Evolutionary conservation across 1,139 yeast genomes (phyloP), one percentile per base, ranked within the genome.

Genomic region (Candida sojae): DNA sequence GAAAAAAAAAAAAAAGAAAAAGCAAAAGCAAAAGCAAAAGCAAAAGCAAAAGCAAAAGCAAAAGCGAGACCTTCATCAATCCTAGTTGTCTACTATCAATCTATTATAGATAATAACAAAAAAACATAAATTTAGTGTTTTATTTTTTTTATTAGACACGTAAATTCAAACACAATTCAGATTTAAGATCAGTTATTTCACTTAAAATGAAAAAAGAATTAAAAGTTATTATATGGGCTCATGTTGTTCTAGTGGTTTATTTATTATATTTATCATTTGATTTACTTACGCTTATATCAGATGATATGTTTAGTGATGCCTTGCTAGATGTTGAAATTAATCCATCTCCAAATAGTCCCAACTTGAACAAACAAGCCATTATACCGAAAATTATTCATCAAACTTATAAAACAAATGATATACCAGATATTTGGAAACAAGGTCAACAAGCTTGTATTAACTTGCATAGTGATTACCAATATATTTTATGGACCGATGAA

Each of bases 301-400:
- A 90, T 62, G 90, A 86, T 62, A 75, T 91, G 1, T 77, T 74
- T 57, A 70, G 77, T 31, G 89, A 85, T 60, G 87, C 87, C 3
- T 70, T 88, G 43, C 65, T 79, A 21, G 80, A 79, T 49, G 69
- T 74, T 32, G 95, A 88, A 55, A 66, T 87, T 49, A 73, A 77
- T 55, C 81, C 83, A 4, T 23, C 28, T 8, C 61, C 66, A 34
- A 74, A 68, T 47, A 72, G 71, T 11, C 30, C 43, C 2, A 59
- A 59, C 17, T 61, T 73, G 31, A 70, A 69, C 32, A 70, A 70
- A 54, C 82, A 82, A 10, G 73, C 75, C 50, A 61, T 84, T 43
- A 88, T 91, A 44, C 98, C 98, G 36, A 88, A 87, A 61, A 90
- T 91, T 63, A 90, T 91, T 49, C 98, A 91, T 64, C 98, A 91